Base-by-base conservation (phyloP, 129 eudicot species). In the Arctium lappa region DNA sequence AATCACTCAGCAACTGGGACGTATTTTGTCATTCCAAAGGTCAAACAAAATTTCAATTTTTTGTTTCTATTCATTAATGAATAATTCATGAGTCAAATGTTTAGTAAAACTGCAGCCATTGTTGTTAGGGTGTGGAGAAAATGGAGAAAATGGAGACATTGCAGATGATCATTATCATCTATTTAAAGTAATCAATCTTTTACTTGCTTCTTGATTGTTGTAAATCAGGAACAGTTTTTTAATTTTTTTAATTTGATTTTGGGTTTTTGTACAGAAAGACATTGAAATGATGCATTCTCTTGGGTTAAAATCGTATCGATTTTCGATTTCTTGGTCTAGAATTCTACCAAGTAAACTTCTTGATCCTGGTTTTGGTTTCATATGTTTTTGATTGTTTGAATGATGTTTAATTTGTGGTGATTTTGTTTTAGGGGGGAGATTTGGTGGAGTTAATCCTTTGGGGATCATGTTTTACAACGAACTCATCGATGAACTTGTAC, bases 301-400 rank as follows among this genome's bases (percentile, higher is more conserved):
- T 83, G 97, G 97, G 30, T 85, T 95, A 13, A 72, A 88, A 80
- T 89, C 95, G 0, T 93, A 93, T 76, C 85, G 97, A 8, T 91
- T 95, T 74, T 95, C 98, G 4, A 89, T 95, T 81, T 91, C 99
- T 39, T 93, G 99, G 97, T 48, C 92, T 78, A 90, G 99, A 87
- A 48, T 92, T 88, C 90, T 93, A 40, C 99, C 98, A 33, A 87
- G 98, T 92, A 92, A 66, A 89, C 74, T 72, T 38, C 8, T 66
- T 9, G 38, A 62, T 65, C 62, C 13, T 76, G 34, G n/a, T 38
- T 42, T 18, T 11, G 38, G 8, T 5, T 72, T 79, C 38, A 2
- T 16, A 70, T 79, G 29, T 30, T 62, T 6, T 86, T 79, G 37
- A 33, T 31, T 3, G 34, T 34, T 8, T 7, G 6, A 3, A 70